A percentile compares a stretch with the other conserved stretches of the same genome.
These are phyloP conservation scores for Sextonia rubra DNA, from an alignment of 164 flowering plant genomes.

Conservation along the genomic window DNA sequence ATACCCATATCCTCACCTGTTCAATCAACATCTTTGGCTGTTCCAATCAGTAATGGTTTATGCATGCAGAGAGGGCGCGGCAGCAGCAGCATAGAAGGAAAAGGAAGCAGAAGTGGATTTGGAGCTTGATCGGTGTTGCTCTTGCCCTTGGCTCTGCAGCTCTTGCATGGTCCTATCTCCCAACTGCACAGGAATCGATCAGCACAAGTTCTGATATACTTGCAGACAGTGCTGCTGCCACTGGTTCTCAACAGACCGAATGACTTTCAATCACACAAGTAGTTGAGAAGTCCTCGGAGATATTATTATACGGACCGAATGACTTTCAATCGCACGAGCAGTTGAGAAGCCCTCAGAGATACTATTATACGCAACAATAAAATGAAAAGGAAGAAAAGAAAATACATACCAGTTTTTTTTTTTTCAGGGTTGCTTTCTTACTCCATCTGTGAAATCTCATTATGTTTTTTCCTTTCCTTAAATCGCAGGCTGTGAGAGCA, in stretches of 20 bases:
- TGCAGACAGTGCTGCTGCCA: conserved; percentile 1
- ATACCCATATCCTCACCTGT: too few relatives aligned
- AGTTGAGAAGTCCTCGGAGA: background rate
- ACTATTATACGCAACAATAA: too few relatives aligned
- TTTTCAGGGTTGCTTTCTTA: background rate
- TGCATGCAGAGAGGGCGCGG: conserved; percentile 44
- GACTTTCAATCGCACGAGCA: background rate
- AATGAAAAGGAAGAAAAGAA: background rate
- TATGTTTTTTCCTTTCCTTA: background rate
- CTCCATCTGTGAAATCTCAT: background rate
- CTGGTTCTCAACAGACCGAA: background rate
- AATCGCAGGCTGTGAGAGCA: background rate
- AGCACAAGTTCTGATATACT: background rate
- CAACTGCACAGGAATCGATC: conserved; percentile 30
- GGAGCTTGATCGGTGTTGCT: conserved; percentile 58
- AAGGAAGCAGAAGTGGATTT: conserved; percentile 63
- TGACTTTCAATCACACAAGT: background rate
- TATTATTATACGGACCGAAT: background rate
- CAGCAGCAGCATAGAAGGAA: conserved; percentile 49
- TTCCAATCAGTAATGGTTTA: background rate
- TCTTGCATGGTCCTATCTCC: conserved; percentile 57
- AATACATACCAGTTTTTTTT: background rate
- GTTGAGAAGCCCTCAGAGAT: background rate
- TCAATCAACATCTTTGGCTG: background rate
- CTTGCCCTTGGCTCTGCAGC: conserved; percentile 52